These are phyloP conservation scores for Thuja plicata DNA, from an alignment of 83 land plant species.

Conservation along the genomic window DNA sequence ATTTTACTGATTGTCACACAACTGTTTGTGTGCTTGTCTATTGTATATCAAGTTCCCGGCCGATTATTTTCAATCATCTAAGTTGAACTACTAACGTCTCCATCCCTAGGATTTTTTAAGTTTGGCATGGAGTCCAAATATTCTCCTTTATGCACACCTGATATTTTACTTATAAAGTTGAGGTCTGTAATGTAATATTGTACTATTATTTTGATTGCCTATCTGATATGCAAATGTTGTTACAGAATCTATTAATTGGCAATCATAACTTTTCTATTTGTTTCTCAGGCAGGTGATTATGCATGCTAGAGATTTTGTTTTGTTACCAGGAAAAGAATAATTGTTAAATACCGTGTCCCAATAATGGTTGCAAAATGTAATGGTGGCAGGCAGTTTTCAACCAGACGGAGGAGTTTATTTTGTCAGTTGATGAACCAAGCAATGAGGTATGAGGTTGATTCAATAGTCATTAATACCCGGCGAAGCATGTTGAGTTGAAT, in stretches of 20 bases:
- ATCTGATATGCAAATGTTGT: neutral
- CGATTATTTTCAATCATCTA: neutral
- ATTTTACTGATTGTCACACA: neutral
- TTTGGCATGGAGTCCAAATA: neutral
- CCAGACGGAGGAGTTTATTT: conserved; percentile 81
- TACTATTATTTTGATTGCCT: neutral
- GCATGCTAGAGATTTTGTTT: neutral
- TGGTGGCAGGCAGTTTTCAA: conserved; percentile 79
- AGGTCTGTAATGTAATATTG: neutral
- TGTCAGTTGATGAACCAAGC: conserved; percentile 72
- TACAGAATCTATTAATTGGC: neutral
- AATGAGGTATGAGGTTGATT: conserved; percentile 55
- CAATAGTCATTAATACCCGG: neutral
- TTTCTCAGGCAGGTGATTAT: neutral
- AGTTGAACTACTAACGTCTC: neutral
- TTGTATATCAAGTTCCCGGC: no score
- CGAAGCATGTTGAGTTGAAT: neutral
- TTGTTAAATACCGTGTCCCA: neutral
- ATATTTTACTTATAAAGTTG: neutral
- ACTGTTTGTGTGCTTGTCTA: neutral
- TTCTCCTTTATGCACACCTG: neutral
- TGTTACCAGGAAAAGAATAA: neutral
- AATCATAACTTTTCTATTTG: neutral
- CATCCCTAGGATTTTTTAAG: neutral
- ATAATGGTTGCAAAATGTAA: neutral